Evolutionary conservation across 2,329 filamentous ascomycete species (phyloP).

Genomic region (Alternaria longipes): DNA sequence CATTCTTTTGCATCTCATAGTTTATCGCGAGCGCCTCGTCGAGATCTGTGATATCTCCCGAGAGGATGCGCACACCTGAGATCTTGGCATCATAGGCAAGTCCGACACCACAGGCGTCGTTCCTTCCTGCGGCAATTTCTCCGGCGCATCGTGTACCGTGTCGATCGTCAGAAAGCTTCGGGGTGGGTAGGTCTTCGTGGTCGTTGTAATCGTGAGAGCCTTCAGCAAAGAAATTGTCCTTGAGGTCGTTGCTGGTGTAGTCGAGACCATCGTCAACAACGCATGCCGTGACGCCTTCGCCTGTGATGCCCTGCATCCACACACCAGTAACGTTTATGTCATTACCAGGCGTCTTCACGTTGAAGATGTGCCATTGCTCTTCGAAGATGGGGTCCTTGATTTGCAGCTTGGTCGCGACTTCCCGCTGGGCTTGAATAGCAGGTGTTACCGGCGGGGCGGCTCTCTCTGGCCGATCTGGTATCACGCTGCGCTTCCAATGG

Average conservation of each 20-base stretch:
- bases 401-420: constrained; percentile 65
- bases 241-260: constrained; percentile 92
- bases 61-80: constrained; percentile 90
- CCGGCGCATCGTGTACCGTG: constrained; percentile 96
- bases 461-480: constrained; percentile 38
- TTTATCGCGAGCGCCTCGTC: constrained; percentile 94
- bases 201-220: constrained; percentile 99
- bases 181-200: constrained; percentile 77
- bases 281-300: constrained; percentile 86
- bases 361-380: constrained; percentile 96
- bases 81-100: constrained; percentile 93
- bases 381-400: constrained; percentile 91
- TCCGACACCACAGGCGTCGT: constrained; percentile 93
- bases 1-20: constrained; percentile 88
- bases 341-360: constrained; percentile 80
- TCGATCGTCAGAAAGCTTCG: constrained; percentile 81
- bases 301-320: constrained; percentile 91
- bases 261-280: constrained; percentile 97
- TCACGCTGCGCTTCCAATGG: constrained; percentile 65
- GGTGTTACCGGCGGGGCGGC: constrained; percentile 45
- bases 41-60: constrained; percentile 86
- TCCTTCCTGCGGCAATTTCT: constrained; percentile 90
- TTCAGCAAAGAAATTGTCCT: constrained; percentile 89
- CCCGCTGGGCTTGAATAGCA: constrained; percentile 58
- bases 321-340: constrained; percentile 96